Percentiles rank a stretch among this genome's conserved stretches.
Evolutionary conservation across 108 stramenopile species (phyloP).

Genomic region (Cyclotella sp.): DNA sequence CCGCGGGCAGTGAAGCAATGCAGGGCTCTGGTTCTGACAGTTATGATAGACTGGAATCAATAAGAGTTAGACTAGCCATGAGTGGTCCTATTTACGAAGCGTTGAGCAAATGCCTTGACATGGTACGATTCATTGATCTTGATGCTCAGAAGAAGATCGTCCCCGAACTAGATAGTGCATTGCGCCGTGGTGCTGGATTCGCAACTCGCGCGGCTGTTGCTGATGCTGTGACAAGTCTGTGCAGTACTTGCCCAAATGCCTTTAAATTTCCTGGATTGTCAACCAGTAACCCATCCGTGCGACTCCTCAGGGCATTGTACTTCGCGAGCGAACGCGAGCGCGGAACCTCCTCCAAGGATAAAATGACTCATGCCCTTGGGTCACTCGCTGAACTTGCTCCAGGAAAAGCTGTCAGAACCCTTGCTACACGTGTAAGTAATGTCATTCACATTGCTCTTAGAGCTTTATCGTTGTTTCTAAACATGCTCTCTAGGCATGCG

Average conservation of each 20-base stretch:
- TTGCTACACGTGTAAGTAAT: slow-evolving; percentile 26
- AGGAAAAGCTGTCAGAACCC: slow-evolving; percentile 65
- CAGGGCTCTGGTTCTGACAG: slow-evolving; percentile 48
- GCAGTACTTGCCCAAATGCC: slow-evolving; percentile 67
- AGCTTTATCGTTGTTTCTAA: not conserved
- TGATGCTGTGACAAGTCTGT: slow-evolving; percentile 74
- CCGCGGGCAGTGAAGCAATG: slow-evolving; percentile 57
- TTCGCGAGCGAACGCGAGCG: slow-evolving; percentile 79
- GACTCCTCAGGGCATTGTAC: slow-evolving; percentile 84
- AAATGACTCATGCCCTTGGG: slow-evolving; percentile 74
- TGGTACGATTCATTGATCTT: slow-evolving; percentile 55
- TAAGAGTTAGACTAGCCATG: slow-evolving; percentile 72
- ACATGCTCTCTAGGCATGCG: slow-evolving; percentile 46
- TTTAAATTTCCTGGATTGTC: slow-evolving; percentile 67
- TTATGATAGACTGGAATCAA: slow-evolving; percentile 73
- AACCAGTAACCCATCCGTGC: slow-evolving; percentile 70
- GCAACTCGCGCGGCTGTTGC: slow-evolving; percentile 85
- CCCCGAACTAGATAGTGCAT: slow-evolving; percentile 52
- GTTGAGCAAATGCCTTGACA: slow-evolving; percentile 77
- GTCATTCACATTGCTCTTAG: not conserved
- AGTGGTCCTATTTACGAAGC: slow-evolving; percentile 80
- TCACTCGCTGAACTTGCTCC: slow-evolving; percentile 68
- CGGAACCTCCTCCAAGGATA: slow-evolving; percentile 73
- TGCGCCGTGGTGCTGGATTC: slow-evolving; percentile 66
- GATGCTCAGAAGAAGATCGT: slow-evolving; percentile 68